Evolutionary conservation across 192 early-diverging fungal genomes (phyloP).

Genomic region (Entomortierella parvispora): DNA sequence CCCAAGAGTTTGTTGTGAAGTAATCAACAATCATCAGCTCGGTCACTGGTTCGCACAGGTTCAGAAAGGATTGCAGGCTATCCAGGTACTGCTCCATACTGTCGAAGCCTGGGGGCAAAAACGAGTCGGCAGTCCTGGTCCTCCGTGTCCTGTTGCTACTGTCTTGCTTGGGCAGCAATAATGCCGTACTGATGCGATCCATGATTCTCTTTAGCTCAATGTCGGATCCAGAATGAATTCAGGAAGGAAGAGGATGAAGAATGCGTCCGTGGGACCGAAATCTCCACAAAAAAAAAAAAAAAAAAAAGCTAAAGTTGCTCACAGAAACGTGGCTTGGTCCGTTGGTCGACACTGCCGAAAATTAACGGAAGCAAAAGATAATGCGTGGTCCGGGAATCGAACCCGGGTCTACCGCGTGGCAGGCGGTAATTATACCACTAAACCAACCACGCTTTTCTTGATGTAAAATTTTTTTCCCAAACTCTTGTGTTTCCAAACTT

Average conservation of each 20-base stretch:
- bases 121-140: background rate
- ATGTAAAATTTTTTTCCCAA: background rate
- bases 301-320: too few species aligned
- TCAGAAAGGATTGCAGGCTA: constrained; percentile 17
- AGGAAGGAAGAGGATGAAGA: background rate
- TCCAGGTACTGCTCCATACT: constrained; percentile 30
- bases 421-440: constrained; percentile 80
- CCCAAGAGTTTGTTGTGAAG: constrained; percentile 58
- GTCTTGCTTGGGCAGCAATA: background rate
- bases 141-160: background rate
- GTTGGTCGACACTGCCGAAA: background rate
- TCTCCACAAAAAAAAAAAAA: constrained; percentile 4
- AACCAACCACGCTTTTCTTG: constrained; percentile 64
- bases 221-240: background rate
- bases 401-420: constrained; percentile 83
- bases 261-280: background rate
- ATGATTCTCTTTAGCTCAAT: background rate
- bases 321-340: too few species aligned
- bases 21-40: constrained; percentile 60
- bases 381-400: constrained; percentile 80
- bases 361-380: background rate
- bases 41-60: constrained; percentile 24
- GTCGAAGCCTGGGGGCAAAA: constrained; percentile 37
- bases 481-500: background rate
- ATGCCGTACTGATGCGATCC: constrained; percentile 2